These are phyloP conservation scores for Epichloe typhina DNA, from an alignment of 2,329 filamentous ascomycete genomes.

Conservation along the genomic window DNA sequence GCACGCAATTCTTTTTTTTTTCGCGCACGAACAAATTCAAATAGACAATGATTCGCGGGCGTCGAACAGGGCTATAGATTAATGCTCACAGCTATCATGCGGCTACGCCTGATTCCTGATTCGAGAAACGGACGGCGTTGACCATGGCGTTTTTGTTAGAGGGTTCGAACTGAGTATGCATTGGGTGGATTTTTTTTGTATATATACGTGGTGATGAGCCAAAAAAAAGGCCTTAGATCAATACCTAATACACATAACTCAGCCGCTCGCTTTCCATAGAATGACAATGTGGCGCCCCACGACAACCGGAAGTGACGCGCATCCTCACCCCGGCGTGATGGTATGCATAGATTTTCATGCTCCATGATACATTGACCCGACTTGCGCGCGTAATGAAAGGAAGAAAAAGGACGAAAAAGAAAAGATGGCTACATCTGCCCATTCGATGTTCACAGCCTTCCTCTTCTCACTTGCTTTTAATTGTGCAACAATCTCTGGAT, in stretches of 20 bases:
- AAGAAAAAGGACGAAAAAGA: not conserved
- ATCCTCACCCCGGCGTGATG: no score
- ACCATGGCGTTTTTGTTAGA: conserved; percentile 15
- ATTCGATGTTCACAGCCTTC: not conserved
- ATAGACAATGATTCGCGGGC: not conserved
- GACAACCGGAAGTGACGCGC: no score
- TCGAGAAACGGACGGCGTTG: conserved; percentile 13
- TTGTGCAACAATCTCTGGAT: conserved; percentile 42
- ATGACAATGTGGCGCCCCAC: not conserved
- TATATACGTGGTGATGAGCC: conserved; percentile 11
- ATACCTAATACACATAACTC: conserved; percentile 5
- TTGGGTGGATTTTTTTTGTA: conserved; percentile 13
- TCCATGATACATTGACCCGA: not conserved
- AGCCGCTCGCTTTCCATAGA: not conserved
- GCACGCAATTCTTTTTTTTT: not conserved
- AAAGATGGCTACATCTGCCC: not conserved
- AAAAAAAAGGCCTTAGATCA: conserved; percentile 1
- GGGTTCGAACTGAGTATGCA: conserved; percentile 13
- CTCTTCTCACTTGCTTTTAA: conserved; percentile 20
- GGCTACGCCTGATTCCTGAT: conserved; percentile 10
- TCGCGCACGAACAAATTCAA: not conserved
- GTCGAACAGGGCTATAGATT: conserved; percentile 4
- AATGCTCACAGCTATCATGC: conserved; percentile 5
- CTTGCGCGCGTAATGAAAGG: no score
- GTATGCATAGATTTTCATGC: no score